Conservation (phyloP, 108 stramenopile genomes). For the Bacterosira constricta region DNA sequence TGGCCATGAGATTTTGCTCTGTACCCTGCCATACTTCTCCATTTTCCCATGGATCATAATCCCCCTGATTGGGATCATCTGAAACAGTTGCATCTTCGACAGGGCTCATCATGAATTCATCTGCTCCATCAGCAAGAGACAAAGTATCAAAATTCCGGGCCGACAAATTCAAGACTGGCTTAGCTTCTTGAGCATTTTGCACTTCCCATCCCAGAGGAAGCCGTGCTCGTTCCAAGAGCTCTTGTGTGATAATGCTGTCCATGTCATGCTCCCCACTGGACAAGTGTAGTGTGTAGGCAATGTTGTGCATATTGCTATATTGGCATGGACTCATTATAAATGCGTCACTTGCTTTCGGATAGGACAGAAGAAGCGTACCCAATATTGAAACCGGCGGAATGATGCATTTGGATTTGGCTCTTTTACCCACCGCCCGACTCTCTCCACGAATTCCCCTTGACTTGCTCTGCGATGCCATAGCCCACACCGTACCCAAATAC, state of each 20-base stretch:
- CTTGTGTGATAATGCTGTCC: constrained; percentile 9
- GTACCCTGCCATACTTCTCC: constrained; percentile 33
- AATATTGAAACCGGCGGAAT: background rate
- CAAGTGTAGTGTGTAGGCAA: background rate
- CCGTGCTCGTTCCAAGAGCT: constrained; percentile 22
- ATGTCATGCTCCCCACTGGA: background rate
- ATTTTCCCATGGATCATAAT: constrained; percentile 7
- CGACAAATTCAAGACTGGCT: constrained; percentile 30
- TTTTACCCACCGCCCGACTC: background rate
- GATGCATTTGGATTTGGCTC: background rate
- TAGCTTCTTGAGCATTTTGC: constrained; percentile 17
- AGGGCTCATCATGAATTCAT: no score
- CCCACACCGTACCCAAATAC: constrained; percentile 29
- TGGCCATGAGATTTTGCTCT: constrained; percentile 14
- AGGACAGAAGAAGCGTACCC: background rate
- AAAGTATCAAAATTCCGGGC: constrained; percentile 16
- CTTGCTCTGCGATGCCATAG: constrained; percentile 6
- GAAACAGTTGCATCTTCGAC: background rate
- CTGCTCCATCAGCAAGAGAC: constrained; percentile 20
- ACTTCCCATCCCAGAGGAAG: constrained; percentile 34
- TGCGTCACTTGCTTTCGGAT: background rate
- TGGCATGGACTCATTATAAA: background rate
- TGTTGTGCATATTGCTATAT: background rate
- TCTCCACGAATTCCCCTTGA: no score
- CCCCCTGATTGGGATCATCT: background rate